Evolutionary conservation across 176 grass and related monocot species (phyloP), one percentile per base, ranked within the genome.

Genomic region (Alopecurus myosuroides): DNA sequence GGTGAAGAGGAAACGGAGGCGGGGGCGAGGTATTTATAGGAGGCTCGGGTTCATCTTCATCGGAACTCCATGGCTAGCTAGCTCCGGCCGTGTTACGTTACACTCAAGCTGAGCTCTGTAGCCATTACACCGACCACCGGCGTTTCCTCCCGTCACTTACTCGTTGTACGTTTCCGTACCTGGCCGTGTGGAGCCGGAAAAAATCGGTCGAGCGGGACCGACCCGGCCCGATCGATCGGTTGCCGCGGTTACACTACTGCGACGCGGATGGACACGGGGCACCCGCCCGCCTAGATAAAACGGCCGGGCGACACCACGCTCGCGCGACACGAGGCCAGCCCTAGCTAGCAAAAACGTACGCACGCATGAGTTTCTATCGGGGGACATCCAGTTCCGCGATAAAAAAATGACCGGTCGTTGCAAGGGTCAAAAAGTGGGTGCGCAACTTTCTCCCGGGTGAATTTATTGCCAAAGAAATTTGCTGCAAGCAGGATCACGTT

Each of bases 21-120:
- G 4, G 37, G 41, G 50, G 40, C 0, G 31, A 19, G 8, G 19
- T 6, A 89, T 61, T 85, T 89, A 89, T 89, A 70, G 83, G n/a
- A 17, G 14, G 40, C 25, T n/a, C n/a, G n/a, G n/a, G n/a, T n/a
- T n/a, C n/a, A n/a, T n/a, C n/a, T 15, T 79, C 45, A 3, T 40
- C 81, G 31, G 44, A 31, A 6, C 5, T 3, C 9, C 1, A 55
- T 71, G 49, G 66, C 50, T 9, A n/a, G n/a, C n/a, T n/a, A n/a
- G n/a, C n/a, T n/a, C n/a, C n/a, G n/a, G n/a, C 9, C 8, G 25
- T 17, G 49, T 45, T 29, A 42, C 69, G 51, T 22, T 51, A 50
- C 29, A 64, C 23, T 13, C 18, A 73, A 72, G 69, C 20, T 37
- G 19, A 37, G 33, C 12, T 26, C n/a, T 13, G 52, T 55, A 30